phyloP scores from a whole-genome alignment of 78 protist genomes.

The Isochrysis galbana region DNA sequence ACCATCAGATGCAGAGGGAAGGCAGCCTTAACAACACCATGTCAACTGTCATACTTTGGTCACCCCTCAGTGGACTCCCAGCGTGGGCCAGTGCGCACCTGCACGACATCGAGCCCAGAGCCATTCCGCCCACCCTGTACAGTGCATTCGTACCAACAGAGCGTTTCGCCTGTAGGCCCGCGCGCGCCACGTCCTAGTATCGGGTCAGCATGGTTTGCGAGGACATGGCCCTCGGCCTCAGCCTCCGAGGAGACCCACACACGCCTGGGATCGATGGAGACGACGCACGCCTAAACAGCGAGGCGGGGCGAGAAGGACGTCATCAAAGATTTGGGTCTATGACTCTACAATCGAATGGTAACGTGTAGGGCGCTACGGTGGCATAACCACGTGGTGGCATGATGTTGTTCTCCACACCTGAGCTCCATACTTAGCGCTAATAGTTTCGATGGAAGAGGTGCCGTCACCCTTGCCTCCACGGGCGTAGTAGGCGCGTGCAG shows the following conservation, averaged over 20 bases:
- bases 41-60: no score
- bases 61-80: no score
- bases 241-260: slow-evolving; percentile 7
- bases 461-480: background rate
- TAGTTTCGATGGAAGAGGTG: background rate
- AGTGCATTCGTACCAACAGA: slow-evolving; percentile 75
- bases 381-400: background rate
- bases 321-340: no score
- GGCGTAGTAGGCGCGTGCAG: background rate
- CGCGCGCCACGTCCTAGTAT: background rate
- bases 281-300: slow-evolving; percentile 62
- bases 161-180: slow-evolving; percentile 52
- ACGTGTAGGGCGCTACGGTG: background rate
- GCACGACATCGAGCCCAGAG: slow-evolving; percentile 57
- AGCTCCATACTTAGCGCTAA: background rate
- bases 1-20: no score
- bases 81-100: no score
- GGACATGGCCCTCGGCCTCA: background rate
- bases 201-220: background rate
- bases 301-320: background rate
- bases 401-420: background rate
- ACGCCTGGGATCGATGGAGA: slow-evolving; percentile 71
- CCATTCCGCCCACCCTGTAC: slow-evolving; percentile 70
- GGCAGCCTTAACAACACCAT: no score
- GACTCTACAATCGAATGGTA: no score